phyloP scores from a whole-genome alignment of 805 yeast species.

The Wickerhamomyces bovis region DNA sequence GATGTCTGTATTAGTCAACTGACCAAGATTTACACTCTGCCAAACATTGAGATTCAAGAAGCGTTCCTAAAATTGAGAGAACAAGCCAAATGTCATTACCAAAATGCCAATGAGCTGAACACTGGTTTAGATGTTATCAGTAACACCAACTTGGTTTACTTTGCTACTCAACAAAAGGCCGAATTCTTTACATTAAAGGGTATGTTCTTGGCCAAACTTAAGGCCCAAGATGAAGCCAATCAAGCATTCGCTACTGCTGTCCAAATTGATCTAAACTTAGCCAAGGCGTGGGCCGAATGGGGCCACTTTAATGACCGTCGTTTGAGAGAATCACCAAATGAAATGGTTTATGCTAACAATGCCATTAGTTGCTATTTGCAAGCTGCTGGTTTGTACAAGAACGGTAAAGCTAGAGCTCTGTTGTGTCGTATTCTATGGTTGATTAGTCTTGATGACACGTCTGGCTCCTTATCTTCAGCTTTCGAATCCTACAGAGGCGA shows the following conservation, averaged over 20 bases:
- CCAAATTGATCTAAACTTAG: conserved; percentile 86
- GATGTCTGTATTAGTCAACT: conserved; percentile 92
- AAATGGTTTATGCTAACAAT: conserved; percentile 79
- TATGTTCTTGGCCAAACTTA: conserved; percentile 89
- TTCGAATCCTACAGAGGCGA: conserved; percentile 93
- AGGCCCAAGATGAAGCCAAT: conserved; percentile 90
- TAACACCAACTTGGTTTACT: conserved; percentile 91
- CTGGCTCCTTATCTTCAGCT: conserved; percentile 76
- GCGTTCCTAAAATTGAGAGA: conserved; percentile 93
- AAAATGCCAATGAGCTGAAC: conserved; percentile 80
- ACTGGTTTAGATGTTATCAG: conserved; percentile 97
- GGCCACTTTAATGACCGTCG: conserved; percentile 90
- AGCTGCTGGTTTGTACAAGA: conserved; percentile 95
- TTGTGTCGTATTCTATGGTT: conserved; percentile 91
- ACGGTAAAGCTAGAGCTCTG: conserved; percentile 81
- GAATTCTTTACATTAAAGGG: conserved; percentile 97
- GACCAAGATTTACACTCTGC: conserved; percentile 89
- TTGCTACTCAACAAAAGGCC: conserved; percentile 96
- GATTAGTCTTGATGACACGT: conserved; percentile 80
- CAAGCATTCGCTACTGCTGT: conserved; percentile 98
- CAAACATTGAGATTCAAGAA: conserved; percentile 97
- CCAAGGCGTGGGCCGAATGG: conserved; percentile 99
- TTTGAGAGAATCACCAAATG: conserved; percentile 76
- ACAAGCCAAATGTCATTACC: conserved; percentile 96
- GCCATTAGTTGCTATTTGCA: conserved; percentile 95